These are phyloP conservation scores for Zygoascus meyerae DNA, from an alignment of 1,139 yeast species.

Conservation along the genomic window DNA sequence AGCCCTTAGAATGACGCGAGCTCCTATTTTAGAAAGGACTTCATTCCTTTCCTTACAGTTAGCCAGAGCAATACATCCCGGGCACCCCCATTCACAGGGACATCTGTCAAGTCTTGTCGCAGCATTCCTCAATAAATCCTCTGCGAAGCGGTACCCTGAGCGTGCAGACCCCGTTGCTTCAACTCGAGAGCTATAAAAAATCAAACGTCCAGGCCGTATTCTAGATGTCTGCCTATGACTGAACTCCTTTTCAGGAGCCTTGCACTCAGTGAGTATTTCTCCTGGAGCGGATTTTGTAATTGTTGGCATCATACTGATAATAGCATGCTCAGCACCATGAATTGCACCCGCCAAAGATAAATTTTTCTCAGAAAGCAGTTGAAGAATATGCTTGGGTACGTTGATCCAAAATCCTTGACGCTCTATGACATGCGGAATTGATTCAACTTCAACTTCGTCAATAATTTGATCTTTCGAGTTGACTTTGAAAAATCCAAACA, in stretches of 20 bases:
- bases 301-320: slow-evolving; percentile 68
- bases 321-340: slow-evolving; percentile 94
- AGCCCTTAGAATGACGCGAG: slow-evolving; percentile 58
- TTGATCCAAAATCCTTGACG: slow-evolving; percentile 93
- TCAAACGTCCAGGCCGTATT: slow-evolving; percentile 76
- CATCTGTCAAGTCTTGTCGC: slow-evolving; percentile 56
- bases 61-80: slow-evolving; percentile 73
- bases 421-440: slow-evolving; percentile 66
- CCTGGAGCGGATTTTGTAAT: slow-evolving; percentile 58
- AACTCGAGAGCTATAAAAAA: slow-evolving; percentile 73
- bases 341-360: slow-evolving; percentile 81
- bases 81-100: slow-evolving; percentile 83
- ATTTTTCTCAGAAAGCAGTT: slow-evolving; percentile 48
- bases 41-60: slow-evolving; percentile 74
- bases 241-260: slow-evolving; percentile 94
- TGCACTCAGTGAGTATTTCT: slow-evolving; percentile 87
- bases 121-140: slow-evolving; percentile 57
- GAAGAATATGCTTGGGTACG: slow-evolving; percentile 60
- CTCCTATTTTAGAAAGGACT: slow-evolving; percentile 85
- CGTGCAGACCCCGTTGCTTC: slow-evolving; percentile 41
- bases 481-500: slow-evolving; percentile 88
- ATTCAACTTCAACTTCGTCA: slow-evolving; percentile 88
- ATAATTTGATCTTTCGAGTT: slow-evolving; percentile 69
- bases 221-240: slow-evolving; percentile 63
- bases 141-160: slow-evolving; percentile 73